Evolutionary conservation across 495 filamentous ascomycete species (phyloP).

Genomic region (Friedmanniomyces simplex): DNA sequence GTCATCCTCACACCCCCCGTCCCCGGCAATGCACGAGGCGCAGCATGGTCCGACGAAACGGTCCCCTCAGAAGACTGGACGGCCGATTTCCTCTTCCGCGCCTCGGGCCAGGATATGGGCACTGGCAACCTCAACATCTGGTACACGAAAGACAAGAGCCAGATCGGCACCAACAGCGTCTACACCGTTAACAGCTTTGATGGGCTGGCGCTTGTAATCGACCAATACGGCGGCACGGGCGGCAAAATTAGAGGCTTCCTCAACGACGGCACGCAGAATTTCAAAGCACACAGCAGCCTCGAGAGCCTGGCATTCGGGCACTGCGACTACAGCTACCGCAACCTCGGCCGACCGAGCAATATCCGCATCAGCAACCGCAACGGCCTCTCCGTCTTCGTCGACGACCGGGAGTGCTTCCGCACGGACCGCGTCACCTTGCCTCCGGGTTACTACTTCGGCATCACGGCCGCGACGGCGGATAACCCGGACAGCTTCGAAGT

Average conservation of each 20-base stretch:
- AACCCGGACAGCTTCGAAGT: conserved; percentile 90
- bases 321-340: conserved; percentile 84
- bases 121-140: conserved; percentile 89
- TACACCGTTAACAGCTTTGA: conserved; percentile 78
- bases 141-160: conserved; percentile 66
- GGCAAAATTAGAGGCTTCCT: conserved; percentile 80
- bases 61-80: conserved; percentile 48
- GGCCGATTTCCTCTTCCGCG: conserved; percentile 77
- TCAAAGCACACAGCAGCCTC: conserved; percentile 64
- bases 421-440: conserved; percentile 70
- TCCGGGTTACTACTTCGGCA: conserved; percentile 70
- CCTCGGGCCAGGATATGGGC: conserved; percentile 71
- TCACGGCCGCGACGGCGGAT: conserved; percentile 80
- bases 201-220: conserved; percentile 74
- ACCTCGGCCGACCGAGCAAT: conserved; percentile 71
- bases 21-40: conserved; percentile 77
- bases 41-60: conserved; percentile 59
- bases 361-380: conserved; percentile 60
- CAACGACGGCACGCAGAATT: conserved; percentile 81
- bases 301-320: conserved; percentile 88
- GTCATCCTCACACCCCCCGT: conserved; percentile 81
- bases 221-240: conserved; percentile 66
- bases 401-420: conserved; percentile 74
- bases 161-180: conserved; percentile 60
- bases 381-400: conserved; percentile 65